Base-by-base conservation (phyloP, 2,329 filamentous ascomycete genomes). In the Colletotrichum eleusines region DNA sequence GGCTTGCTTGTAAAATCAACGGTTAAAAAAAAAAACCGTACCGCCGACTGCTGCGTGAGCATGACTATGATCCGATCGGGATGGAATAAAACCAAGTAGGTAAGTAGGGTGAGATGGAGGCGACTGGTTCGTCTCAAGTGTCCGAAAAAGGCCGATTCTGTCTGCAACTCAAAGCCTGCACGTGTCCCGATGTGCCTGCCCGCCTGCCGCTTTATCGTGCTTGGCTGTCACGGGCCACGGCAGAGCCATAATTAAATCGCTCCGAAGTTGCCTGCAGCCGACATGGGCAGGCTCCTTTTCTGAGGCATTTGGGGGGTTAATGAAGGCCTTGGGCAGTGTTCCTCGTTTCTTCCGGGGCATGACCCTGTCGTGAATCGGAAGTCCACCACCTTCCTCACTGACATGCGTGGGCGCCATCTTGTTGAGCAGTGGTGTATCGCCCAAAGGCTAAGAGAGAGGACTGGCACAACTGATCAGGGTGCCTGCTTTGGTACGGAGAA, bases 61-160 rank as follows among this genome's bases (percentile, higher is more conserved):
- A n/a, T n/a, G n/a, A n/a, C n/a, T n/a, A n/a, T n/a, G n/a, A n/a
- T n/a, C n/a, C n/a, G n/a, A n/a, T n/a, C n/a, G 31, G 31, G 31
- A 33, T 33, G 7, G 31, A 33, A 3, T 33, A 33, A n/a, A n/a
- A n/a, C n/a, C n/a, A n/a, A n/a, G n/a, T n/a, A n/a, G n/a, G n/a
- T n/a, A n/a, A n/a, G n/a, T n/a, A n/a, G n/a, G n/a, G n/a, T n/a
- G n/a, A n/a, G n/a, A n/a, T n/a, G n/a, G n/a, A n/a, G n/a, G n/a
- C n/a, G n/a, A n/a, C n/a, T n/a, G 44, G 58, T 69, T 69, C 64
- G 57, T 69, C 64, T 59, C 64, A 69, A 69, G n/a, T 46, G 51
- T 4, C 23, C 16, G 38, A 40, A 55, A 40, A 57, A 57, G 46
- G 40, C 53, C 51, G 53, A 69, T 69, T 58, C 60, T n/a, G 23